These are phyloP conservation scores for Auriscalpium orientale DNA, from an alignment of 768 basidiomycete species.

Conservation along the genomic window DNA sequence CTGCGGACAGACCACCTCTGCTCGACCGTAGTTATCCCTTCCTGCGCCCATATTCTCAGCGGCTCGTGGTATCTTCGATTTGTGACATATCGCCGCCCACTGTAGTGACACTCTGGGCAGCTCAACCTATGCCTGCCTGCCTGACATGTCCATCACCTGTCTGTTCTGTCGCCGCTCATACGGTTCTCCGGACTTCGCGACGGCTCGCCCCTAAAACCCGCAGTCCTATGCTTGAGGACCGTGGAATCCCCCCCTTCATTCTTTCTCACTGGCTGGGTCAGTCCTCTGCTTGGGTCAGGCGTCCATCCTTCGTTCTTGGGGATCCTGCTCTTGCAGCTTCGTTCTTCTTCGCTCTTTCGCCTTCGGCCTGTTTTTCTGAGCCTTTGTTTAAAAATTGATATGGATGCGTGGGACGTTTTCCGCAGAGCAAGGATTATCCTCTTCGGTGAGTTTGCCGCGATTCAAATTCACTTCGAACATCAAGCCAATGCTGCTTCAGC, in stretches of 20 bases:
- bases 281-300: background rate
- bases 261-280: constrained; percentile 11
- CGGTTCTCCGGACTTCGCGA: background rate
- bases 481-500: background rate
- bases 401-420: constrained; percentile 11
- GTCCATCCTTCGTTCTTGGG: background rate
- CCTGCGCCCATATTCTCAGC: background rate
- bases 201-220: background rate
- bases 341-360: background rate
- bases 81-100: background rate
- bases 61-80: background rate
- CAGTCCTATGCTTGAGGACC: background rate
- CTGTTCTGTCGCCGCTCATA: background rate
- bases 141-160: background rate
- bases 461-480: background rate
- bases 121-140: background rate
- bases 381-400: background rate
- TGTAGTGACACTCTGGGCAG: background rate
- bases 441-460: constrained; percentile 2
- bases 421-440: constrained; percentile 9
- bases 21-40: background rate
- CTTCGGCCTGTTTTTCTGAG: background rate
- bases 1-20: background rate
- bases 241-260: background rate
- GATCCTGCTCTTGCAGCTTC: constrained; percentile 1